Evolutionary conservation across 2,329 filamentous ascomycete species (phyloP).

Genomic region (Hypocrella siamensis): DNA sequence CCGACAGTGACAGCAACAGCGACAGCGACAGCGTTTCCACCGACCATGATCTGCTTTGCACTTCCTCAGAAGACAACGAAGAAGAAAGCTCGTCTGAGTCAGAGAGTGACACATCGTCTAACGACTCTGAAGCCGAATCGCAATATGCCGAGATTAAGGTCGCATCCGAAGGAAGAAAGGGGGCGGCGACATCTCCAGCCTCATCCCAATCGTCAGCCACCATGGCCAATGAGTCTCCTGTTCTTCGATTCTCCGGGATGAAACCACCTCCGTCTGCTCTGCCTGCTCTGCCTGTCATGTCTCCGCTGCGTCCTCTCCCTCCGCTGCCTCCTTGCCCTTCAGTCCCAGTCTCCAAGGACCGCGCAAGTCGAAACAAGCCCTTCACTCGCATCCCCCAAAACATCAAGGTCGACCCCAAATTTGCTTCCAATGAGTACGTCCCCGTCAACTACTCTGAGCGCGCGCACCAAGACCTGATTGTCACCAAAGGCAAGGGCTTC

Average conservation of each 20-base stretch:
- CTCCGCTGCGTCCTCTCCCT: no score
- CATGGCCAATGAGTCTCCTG: no score
- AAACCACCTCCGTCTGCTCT: no score
- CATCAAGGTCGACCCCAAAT: conserved; percentile 49
- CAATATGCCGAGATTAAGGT: no score
- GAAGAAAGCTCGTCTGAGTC: not conserved
- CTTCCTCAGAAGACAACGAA: not conserved
- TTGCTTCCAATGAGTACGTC: conserved; percentile 67
- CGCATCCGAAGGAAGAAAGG: no score
- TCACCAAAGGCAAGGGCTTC: conserved; percentile 92
- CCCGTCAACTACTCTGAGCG: conserved; percentile 77
- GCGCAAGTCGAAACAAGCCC: conserved; percentile 44
- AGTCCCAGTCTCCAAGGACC: conserved; percentile 21
- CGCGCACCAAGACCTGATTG: conserved; percentile 74
- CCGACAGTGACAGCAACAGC: conserved; percentile 1
- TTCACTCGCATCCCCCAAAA: conserved; percentile 66
- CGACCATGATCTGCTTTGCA: conserved; percentile 6
- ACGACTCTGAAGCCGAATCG: conserved; percentile 20
- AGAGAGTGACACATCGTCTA: conserved; percentile 11
- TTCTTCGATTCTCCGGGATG: no score
- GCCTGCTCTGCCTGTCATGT: no score
- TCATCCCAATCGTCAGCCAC: no score
- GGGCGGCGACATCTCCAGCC: no score
- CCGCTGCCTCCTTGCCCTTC: conserved; percentile 34
- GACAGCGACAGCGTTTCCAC: conserved; percentile 8